Percentiles rank a stretch among this genome's conserved stretches.
These are phyloP conservation scores for Nematocida ausubeli DNA, from an alignment of 371 early-diverging fungal species.

Conservation along the genomic window DNA sequence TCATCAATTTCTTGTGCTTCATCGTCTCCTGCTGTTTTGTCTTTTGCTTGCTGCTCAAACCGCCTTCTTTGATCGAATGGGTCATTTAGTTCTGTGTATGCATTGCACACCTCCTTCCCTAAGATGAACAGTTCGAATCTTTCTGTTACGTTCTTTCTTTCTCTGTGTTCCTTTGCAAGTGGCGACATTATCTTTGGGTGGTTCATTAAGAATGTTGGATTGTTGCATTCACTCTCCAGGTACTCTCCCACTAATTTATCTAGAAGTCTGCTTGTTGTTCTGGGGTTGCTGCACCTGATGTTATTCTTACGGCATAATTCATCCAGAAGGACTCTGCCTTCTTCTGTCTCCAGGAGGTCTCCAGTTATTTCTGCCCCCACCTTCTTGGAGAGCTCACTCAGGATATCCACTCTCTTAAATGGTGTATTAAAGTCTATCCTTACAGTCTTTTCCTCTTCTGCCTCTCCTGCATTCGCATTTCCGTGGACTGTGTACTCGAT, in stretches of 20 bases:
- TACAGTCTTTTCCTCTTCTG: slow-evolving; percentile 69
- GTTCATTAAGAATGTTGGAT: slow-evolving; percentile 89
- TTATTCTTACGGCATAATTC: slow-evolving; percentile 82
- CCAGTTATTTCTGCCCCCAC: slow-evolving; percentile 77
- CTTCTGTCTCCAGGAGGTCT: slow-evolving; percentile 74
- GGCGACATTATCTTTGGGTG: slow-evolving; percentile 98
- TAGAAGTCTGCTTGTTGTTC: slow-evolving; percentile 84
- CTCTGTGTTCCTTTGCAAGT: slow-evolving; percentile 92
- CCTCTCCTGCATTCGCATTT: slow-evolving; percentile 66
- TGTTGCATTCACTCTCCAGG: slow-evolving; percentile 85
- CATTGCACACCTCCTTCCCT: slow-evolving; percentile 94
- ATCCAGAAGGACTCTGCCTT: slow-evolving; percentile 78
- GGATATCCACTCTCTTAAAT: slow-evolving; percentile 87
- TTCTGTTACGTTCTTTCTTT: slow-evolving; percentile 83
- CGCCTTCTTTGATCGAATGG: slow-evolving; percentile 89
- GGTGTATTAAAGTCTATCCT: slow-evolving; percentile 89
- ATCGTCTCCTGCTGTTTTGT: slow-evolving; percentile 95
- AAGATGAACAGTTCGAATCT: slow-evolving; percentile 97
- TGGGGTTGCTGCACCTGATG: slow-evolving; percentile 84
- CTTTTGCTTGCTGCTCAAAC: slow-evolving; percentile 88
- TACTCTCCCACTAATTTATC: slow-evolving; percentile 97
- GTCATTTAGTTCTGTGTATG: slow-evolving; percentile 96
- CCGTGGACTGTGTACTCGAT: slow-evolving; percentile 85
- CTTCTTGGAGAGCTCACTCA: slow-evolving; percentile 80
- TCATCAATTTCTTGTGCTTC: slow-evolving; percentile 97